These are phyloP conservation scores for Angomonas deanei DNA, from an alignment of 208 protist genomes.

Conservation along the genomic window DNA sequence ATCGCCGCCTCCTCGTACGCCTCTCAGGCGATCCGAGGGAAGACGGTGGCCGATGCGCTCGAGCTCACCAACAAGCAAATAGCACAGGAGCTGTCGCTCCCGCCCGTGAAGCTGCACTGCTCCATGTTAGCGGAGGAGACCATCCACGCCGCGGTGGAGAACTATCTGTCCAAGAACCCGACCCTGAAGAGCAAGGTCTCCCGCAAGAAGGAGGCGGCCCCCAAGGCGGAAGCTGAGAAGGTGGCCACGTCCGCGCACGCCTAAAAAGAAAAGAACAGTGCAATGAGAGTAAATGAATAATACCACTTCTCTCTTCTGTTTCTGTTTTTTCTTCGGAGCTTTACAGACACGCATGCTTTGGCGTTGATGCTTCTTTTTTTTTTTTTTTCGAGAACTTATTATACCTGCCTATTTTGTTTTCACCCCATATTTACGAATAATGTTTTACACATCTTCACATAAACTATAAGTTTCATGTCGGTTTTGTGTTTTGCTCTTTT, in stretches of 20 bases:
- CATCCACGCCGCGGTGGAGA: slow-evolving; percentile 97
- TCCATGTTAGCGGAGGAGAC: slow-evolving; percentile 99
- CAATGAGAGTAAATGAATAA: slow-evolving; percentile 9
- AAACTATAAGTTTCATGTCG: too few relatives aligned
- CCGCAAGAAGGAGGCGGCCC: slow-evolving; percentile 16
- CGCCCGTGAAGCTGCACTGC: slow-evolving; percentile 99
- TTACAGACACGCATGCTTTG: background rate
- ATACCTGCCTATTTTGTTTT: background rate
- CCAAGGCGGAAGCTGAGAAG: slow-evolving; percentile 3
- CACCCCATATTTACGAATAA: too few relatives aligned
- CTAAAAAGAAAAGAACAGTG: slow-evolving; percentile 9
- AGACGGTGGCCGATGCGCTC: slow-evolving; percentile 95
- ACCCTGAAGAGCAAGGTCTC: slow-evolving; percentile 86
- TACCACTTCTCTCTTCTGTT: background rate
- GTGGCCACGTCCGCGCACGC: too few relatives aligned
- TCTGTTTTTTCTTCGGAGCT: background rate
- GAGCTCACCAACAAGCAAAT: slow-evolving; percentile 98
- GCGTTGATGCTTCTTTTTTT: background rate
- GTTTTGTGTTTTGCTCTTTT: too few relatives aligned
- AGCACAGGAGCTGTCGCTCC: slow-evolving; percentile 96
- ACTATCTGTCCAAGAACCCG: slow-evolving; percentile 94
- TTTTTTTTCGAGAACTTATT: slow-evolving; percentile 5
- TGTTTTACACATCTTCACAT: too few relatives aligned
- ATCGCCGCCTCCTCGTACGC: slow-evolving; percentile 97
- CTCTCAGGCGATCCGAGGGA: slow-evolving; percentile 97